Percentiles rank a stretch among this genome's conserved stretches.
These are phyloP conservation scores for Fusarium metavorans DNA, from an alignment of 2,329 filamentous ascomycete species.

Conservation along the genomic window DNA sequence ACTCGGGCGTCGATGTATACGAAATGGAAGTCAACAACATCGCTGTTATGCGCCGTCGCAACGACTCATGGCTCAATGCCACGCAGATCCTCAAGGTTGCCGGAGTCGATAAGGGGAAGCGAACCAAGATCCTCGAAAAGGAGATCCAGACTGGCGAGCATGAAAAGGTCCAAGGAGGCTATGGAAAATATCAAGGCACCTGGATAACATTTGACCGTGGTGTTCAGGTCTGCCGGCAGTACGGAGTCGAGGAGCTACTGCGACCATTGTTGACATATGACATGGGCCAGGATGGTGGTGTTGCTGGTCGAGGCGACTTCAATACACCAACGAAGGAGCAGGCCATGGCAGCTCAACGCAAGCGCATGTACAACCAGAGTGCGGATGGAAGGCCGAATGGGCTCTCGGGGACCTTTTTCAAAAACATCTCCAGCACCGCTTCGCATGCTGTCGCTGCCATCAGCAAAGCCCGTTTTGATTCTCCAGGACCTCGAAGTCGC, in stretches of 20 bases:
- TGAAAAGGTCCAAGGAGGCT: slow-evolving; percentile 98
- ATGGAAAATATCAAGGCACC: slow-evolving; percentile 98
- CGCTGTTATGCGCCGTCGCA: slow-evolving; percentile 94
- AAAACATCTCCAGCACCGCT: slow-evolving; percentile 93
- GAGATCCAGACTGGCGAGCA: slow-evolving; percentile 97
- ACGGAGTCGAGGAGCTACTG: slow-evolving; percentile 81
- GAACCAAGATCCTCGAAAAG: slow-evolving; percentile 97
- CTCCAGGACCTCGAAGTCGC: slow-evolving; percentile 77
- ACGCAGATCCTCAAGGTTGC: slow-evolving; percentile 99
- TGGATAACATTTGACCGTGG: slow-evolving; percentile 97
- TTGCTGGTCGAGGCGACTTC: slow-evolving; percentile 78
- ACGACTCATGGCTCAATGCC: slow-evolving; percentile 96
- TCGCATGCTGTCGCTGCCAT: slow-evolving; percentile 95
- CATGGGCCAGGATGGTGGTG: slow-evolving; percentile 79
- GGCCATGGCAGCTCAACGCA: slow-evolving; percentile 94
- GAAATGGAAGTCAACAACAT: slow-evolving; percentile 97
- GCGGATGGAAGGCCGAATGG: slow-evolving; percentile 76
- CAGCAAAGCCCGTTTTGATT: slow-evolving; percentile 95
- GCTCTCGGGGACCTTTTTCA: slow-evolving; percentile 90
- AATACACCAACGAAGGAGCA: slow-evolving; percentile 99
- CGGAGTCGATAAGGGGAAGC: slow-evolving; percentile 96
- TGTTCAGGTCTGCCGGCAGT: slow-evolving; percentile 88
- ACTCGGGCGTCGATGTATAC: slow-evolving; percentile 96
- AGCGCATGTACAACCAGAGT: slow-evolving; percentile 83
- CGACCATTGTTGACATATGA: slow-evolving; percentile 83